Percentiles rank a stretch among this genome's conserved stretches.
Conservation (phyloP, 352 stramenopile species). For the Globisporangium cederbergense region DNA sequence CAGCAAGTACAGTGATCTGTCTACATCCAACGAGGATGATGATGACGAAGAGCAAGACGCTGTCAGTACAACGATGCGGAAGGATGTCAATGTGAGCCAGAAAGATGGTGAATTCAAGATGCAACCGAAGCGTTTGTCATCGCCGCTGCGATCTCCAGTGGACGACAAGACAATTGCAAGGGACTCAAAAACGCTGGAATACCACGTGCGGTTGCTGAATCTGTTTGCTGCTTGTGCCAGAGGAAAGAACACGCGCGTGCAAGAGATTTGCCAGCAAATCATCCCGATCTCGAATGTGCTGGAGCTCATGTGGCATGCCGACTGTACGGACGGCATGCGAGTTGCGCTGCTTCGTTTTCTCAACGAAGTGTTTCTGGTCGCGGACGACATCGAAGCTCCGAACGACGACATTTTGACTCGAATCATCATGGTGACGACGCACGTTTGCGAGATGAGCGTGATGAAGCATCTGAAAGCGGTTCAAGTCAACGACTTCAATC, state of each 20-base stretch:
- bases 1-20: neutral
- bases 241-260: constrained; percentile 55
- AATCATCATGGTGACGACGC: constrained; percentile 29
- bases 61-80: neutral
- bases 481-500: constrained; percentile 49
- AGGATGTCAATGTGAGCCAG: neutral
- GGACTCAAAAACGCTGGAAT: constrained; percentile 42
- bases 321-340: constrained; percentile 52
- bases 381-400: constrained; percentile 47
- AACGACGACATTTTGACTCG: constrained; percentile 34
- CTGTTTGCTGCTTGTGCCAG: constrained; percentile 57
- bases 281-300: constrained; percentile 40
- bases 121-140: neutral
- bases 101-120: neutral
- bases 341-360: constrained; percentile 54
- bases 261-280: constrained; percentile 71
- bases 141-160: constrained; percentile 13
- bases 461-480: constrained; percentile 33
- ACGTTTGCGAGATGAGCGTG: constrained; percentile 31
- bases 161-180: constrained; percentile 17
- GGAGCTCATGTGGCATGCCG: constrained; percentile 29
- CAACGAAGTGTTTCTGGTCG: constrained; percentile 54
- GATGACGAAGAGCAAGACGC: neutral
- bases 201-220: constrained; percentile 51
- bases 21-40: neutral